Conservation (phyloP, 768 basidiomycete species). For the Gloeophyllum trabeum region DNA sequence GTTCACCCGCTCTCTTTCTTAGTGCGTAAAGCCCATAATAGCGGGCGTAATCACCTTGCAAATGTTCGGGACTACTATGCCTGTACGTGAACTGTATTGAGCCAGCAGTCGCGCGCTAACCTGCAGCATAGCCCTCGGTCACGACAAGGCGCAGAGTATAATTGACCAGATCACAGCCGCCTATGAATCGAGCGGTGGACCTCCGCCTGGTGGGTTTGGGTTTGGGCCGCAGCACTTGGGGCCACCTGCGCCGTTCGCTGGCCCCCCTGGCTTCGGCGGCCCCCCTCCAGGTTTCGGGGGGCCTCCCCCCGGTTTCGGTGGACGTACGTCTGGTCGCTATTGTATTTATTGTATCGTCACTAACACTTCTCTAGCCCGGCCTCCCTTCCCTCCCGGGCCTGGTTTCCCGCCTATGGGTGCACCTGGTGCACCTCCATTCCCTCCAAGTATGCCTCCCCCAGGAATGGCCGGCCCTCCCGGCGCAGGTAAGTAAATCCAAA, state of each 20-base stretch:
- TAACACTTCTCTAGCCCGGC: slow-evolving; percentile 31
- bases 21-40: slow-evolving; percentile 99
- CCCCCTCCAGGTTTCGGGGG: slow-evolving; percentile 38
- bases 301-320: slow-evolving; percentile 43
- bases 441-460: slow-evolving; percentile 43
- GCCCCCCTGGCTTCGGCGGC: slow-evolving; percentile 37
- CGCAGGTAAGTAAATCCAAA: slow-evolving; percentile 34
- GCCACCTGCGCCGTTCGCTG: slow-evolving; percentile 21
- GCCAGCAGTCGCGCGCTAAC: slow-evolving; percentile 3
- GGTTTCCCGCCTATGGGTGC: slow-evolving; percentile 35
- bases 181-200: slow-evolving; percentile 79
- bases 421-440: slow-evolving; percentile 63
- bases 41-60: slow-evolving; percentile 90
- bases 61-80: slow-evolving; percentile 98
- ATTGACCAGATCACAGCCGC: slow-evolving; percentile 97
- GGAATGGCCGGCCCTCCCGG: slow-evolving; percentile 30
- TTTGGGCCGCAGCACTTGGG: slow-evolving; percentile 76
- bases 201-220: slow-evolving; percentile 80
- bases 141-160: slow-evolving; percentile 96
- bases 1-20: slow-evolving; percentile 1
- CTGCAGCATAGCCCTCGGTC: slow-evolving; percentile 53
- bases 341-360: background rate
- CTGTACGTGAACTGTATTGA: slow-evolving; percentile 34
- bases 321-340: slow-evolving; percentile 25
- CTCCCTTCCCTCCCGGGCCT: slow-evolving; percentile 58